A percentile compares a stretch with the other conserved stretches of the same genome.
phyloP scores from a whole-genome alignment of 2,329 filamentous ascomycete species.

The Calonectria henricotiae region DNA sequence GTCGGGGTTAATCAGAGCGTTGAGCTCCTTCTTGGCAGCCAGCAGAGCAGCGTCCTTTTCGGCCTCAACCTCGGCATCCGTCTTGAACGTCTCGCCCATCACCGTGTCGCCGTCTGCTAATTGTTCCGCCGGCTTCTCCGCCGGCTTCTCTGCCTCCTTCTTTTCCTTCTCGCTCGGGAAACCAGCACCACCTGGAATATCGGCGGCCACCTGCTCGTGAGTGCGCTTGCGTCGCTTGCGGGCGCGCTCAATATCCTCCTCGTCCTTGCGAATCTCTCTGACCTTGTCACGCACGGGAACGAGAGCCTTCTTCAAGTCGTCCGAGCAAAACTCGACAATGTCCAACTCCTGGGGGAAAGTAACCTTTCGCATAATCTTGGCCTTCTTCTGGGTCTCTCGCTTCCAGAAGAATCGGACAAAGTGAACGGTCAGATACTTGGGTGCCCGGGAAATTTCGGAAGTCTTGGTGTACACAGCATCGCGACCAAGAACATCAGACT shows the following conservation, averaged over 20 bases:
- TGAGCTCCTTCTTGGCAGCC: constrained; percentile 89
- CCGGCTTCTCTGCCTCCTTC: constrained; percentile 68
- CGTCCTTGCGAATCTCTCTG: constrained; percentile 94
- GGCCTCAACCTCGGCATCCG: constrained; percentile 91
- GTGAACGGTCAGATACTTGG: constrained; percentile 96
- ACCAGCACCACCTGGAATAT: constrained; percentile 65
- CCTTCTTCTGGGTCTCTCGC: constrained; percentile 95
- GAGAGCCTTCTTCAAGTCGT: constrained; percentile 86
- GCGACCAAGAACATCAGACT: constrained; percentile 82
- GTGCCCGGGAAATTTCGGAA: constrained; percentile 90
- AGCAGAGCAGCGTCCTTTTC: constrained; percentile 85
- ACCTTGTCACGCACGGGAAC: constrained; percentile 97
- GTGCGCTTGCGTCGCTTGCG: constrained; percentile 90
- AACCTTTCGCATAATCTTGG: constrained; percentile 99
- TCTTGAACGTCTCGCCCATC: constrained; percentile 89
- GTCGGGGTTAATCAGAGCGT: constrained; percentile 82
- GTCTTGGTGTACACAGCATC: constrained; percentile 91
- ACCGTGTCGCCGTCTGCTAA: constrained; percentile 76
- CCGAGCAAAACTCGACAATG: constrained; percentile 94
- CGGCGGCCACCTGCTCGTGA: constrained; percentile 64
- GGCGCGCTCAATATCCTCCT: constrained; percentile 91
- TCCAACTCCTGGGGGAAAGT: constrained; percentile 96
- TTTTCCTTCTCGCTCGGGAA: constrained; percentile 69
- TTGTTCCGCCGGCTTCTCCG: constrained; percentile 65
- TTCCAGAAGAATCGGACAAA: constrained; percentile 99